These are phyloP conservation scores for Ophioceras dolichostomum DNA, from an alignment of 2,329 filamentous ascomycete species.

Conservation along the genomic window DNA sequence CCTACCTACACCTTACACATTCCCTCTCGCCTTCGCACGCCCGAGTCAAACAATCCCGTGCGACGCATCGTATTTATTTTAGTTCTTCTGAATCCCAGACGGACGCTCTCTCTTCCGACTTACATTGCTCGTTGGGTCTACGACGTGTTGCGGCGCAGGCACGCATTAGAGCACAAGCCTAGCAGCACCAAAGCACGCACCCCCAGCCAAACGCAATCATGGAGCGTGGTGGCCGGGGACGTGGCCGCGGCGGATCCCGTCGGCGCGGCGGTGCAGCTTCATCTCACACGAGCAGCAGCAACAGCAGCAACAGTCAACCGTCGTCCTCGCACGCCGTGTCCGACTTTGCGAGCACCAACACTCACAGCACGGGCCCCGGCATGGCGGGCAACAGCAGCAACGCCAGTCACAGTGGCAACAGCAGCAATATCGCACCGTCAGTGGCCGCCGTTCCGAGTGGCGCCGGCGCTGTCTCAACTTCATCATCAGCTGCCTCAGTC, in stretches of 20 bases:
- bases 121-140: too few relatives aligned
- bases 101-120: too few relatives aligned
- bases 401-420: neutral
- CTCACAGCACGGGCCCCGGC: constrained; percentile 4
- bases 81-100: too few relatives aligned
- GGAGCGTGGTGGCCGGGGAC: constrained; percentile 9
- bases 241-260: constrained; percentile 7
- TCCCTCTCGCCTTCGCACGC: too few relatives aligned
- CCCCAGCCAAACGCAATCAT: constrained; percentile 5
- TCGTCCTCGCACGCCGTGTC: neutral
- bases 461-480: neutral
- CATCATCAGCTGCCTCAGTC: neutral
- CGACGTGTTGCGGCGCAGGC: too few relatives aligned
- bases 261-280: constrained; percentile 5
- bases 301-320: constrained; percentile 4
- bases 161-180: too few relatives aligned
- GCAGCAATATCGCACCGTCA: neutral
- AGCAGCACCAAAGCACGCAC: too few relatives aligned
- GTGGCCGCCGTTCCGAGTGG: neutral
- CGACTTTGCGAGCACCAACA: too few relatives aligned
- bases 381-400: neutral
- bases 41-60: too few relatives aligned
- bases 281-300: too few relatives aligned
- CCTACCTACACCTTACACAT: neutral
- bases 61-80: too few relatives aligned